A percentile compares a stretch with the other conserved stretches of the same genome.
Conservation (phyloP, 139 green algal species). For the Mychonastes homosphaera region DNA sequence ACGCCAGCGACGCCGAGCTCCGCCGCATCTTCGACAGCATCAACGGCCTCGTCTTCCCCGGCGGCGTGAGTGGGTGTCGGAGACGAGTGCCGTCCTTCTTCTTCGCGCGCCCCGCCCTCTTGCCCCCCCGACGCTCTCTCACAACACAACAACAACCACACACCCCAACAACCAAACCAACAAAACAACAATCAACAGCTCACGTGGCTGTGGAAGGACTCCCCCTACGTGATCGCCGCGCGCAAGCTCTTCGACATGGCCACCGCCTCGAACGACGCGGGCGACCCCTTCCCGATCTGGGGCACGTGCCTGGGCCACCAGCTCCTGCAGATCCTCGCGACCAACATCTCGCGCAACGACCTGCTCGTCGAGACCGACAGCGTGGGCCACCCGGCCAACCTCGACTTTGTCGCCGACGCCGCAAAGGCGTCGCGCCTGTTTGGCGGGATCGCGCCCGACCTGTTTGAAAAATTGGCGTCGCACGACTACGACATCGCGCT, state of each 20-base stretch:
- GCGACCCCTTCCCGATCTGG: constrained; percentile 56
- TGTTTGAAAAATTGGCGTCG: constrained; percentile 41
- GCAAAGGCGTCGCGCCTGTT: constrained; percentile 33
- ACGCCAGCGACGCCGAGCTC: constrained; percentile 56
- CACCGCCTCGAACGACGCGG: constrained; percentile 51
- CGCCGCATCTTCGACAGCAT: constrained; percentile 61
- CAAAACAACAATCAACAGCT: too few relatives aligned
- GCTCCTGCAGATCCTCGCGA: constrained; percentile 71
- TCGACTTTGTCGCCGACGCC: constrained; percentile 28
- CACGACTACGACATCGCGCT: constrained; percentile 52
- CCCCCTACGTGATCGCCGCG: constrained; percentile 65
- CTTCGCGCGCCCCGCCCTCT: background rate
- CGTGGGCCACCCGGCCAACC: constrained; percentile 46
- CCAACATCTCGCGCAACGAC: constrained; percentile 58
- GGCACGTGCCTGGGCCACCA: constrained; percentile 66
- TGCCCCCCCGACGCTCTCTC: background rate
- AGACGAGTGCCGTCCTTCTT: background rate
- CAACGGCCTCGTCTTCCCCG: constrained; percentile 67
- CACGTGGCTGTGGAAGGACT: constrained; percentile 70
- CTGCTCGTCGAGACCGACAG: constrained; percentile 68
- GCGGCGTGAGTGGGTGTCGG: background rate
- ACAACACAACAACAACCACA: background rate
- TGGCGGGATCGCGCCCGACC: constrained; percentile 22
- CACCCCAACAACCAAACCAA: background rate
- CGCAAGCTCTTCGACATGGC: constrained; percentile 75